Evolutionary conservation across 108 stramenopile species (phyloP).

Genomic region (Pseudonitzschia multiseries): DNA sequence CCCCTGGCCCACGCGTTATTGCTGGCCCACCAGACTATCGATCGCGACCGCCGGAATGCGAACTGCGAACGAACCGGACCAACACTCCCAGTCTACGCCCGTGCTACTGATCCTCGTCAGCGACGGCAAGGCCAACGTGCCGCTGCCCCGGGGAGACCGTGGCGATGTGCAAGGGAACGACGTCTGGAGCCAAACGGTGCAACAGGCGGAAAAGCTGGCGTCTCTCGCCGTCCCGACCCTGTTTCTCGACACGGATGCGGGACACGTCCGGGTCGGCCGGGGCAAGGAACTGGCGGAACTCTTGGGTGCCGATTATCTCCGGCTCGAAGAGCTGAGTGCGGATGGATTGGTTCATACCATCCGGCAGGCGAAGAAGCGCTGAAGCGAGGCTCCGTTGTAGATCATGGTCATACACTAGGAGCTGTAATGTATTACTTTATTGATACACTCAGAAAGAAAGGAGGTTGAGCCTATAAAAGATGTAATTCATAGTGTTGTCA

Average conservation of each 20-base stretch:
- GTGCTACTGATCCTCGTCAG: constrained; percentile 19
- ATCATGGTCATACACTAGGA: too few species aligned
- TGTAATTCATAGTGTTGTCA: too few species aligned
- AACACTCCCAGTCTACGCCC: too few species aligned
- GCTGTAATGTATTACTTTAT: too few species aligned
- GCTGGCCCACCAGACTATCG: constrained; percentile 1
- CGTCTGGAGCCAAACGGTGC: constrained; percentile 22
- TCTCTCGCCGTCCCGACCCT: constrained; percentile 18
- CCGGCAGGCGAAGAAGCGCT: constrained; percentile 1
- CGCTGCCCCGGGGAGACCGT: neutral
- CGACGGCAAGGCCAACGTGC: constrained; percentile 29
- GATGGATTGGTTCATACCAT: constrained; percentile 26
- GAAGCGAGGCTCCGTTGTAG: neutral
- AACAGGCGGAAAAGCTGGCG: constrained; percentile 1
- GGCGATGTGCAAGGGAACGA: neutral
- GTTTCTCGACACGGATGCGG: constrained; percentile 22
- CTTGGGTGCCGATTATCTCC: constrained; percentile 15
- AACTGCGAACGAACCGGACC: constrained; percentile 8
- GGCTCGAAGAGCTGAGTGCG: constrained; percentile 17
- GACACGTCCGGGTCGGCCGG: constrained; percentile 18
- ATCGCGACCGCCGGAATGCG: neutral
- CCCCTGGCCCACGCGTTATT: constrained; percentile 83
- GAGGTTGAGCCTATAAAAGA: too few species aligned
- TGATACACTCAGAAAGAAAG: too few species aligned
- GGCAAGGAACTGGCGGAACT: constrained; percentile 19